Base-by-base conservation (phyloP, 2,329 filamentous ascomycete species). In the Cladophialophora bantiana region DNA sequence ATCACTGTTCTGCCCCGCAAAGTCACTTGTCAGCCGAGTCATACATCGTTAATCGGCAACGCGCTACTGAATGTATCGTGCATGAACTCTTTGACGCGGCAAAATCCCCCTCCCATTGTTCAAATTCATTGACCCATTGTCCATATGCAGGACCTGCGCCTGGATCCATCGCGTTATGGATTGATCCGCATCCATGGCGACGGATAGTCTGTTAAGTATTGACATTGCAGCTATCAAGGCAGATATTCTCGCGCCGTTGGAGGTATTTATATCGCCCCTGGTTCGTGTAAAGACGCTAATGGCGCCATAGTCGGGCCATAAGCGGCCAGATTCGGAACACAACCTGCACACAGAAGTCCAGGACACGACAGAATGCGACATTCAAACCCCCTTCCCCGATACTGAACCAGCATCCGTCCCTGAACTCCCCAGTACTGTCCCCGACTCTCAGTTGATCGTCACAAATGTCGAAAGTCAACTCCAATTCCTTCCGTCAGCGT, bases 341-440 rank as follows among this genome's bases (percentile, higher is more conserved):
- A 66, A 48, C 48, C 50, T 64, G 18, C 36, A 34, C 42, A 45
- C 59, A 42, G 20, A 50, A 35, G 54, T 55, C 7, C 56, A 59
- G 35, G 20, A n/a, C 34, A 55, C 66, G n/a, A 45, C 48, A 20
- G 34, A 48, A n/a, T 3, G 15, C 12, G 20, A 15, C 18, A 15
- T 15, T 18, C 57, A 67, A 45, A 35, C 35, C n/a, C 61, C 62
- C 2, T 50, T 12, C 7, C 34, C 18, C 5, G 32, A 53, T 20
- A 36, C 18, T n/a, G 32, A n/a, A 26, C 34, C 20, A 10, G 62
- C 48, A n/a, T 65, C 70, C 40, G 62, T 69, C 67, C 48, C 65
- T 36, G 66, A 75, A 62, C 65, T 68, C 54, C 56, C 61, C 55
- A 68, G 68, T 58, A 69, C 66, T 20, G 52, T 72, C 4, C 64